Conservation (phyloP, 768 basidiomycete genomes). For the Hemileccinum impolitum region DNA sequence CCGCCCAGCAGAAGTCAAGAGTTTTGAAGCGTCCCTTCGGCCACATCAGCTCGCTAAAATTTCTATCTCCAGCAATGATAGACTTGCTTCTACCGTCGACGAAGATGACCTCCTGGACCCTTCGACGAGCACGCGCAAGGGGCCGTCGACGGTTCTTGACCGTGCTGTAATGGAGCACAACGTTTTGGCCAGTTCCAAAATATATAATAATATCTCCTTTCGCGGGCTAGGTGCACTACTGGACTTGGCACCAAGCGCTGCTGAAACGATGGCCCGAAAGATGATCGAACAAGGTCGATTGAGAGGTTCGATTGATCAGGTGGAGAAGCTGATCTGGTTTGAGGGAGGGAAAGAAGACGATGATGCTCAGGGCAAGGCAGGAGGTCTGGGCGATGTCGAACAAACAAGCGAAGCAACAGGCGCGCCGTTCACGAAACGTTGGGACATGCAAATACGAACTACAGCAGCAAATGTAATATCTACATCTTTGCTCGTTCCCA, state of each 20-base stretch:
- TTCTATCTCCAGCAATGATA: slow-evolving; percentile 78
- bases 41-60: slow-evolving; percentile 95
- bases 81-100: slow-evolving; percentile 63
- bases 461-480: slow-evolving; percentile 77
- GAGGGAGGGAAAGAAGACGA: slow-evolving; percentile 85
- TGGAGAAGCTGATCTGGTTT: slow-evolving; percentile 92
- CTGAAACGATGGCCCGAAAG: slow-evolving; percentile 95
- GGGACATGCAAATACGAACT: slow-evolving; percentile 91
- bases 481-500: neutral
- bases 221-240: slow-evolving; percentile 87
- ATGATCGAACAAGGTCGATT: slow-evolving; percentile 99
- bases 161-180: slow-evolving; percentile 99
- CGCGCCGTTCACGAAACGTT: slow-evolving; percentile 87
- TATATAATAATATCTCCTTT: slow-evolving; percentile 98
- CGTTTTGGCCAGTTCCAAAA: slow-evolving; percentile 91
- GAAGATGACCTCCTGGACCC: slow-evolving; percentile 55
- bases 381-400: slow-evolving; percentile 84
- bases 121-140: slow-evolving; percentile 71
- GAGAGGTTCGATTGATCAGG: slow-evolving; percentile 93
- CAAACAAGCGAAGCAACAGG: slow-evolving; percentile 87
- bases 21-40: slow-evolving; percentile 83
- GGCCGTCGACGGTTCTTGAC: slow-evolving; percentile 93
- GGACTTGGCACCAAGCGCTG: slow-evolving; percentile 86
- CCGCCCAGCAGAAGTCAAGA: slow-evolving; percentile 82
- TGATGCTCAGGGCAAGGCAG: slow-evolving; percentile 90